Percentiles rank a stretch among this genome's conserved stretches.
These are phyloP conservation scores for Postia placenta DNA, from an alignment of 768 basidiomycete genomes.

Conservation along the genomic window DNA sequence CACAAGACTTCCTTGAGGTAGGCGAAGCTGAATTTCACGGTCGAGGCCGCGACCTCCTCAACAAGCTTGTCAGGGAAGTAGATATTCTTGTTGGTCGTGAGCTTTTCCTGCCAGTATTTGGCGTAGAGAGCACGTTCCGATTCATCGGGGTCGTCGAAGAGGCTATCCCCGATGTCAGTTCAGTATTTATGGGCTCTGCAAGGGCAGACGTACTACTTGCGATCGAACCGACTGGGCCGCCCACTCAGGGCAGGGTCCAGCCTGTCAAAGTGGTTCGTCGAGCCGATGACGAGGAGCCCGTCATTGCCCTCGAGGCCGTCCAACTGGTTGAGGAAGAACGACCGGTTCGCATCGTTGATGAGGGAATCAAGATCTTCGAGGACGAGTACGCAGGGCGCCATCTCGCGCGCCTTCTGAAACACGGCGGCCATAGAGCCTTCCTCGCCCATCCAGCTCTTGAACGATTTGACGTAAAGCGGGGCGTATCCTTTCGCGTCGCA, in stretches of 20 bases:
- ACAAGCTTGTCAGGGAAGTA: constrained; percentile 63
- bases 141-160: constrained; percentile 65
- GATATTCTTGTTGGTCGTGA: constrained; percentile 54
- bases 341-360: constrained; percentile 71
- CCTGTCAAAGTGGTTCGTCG: constrained; percentile 80
- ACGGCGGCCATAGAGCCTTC: constrained; percentile 61
- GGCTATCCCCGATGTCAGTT: constrained; percentile 29
- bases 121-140: constrained; percentile 64
- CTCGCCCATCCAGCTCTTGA: constrained; percentile 60
- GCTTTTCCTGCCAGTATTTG: constrained; percentile 78
- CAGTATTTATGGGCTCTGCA: neutral
- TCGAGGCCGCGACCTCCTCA: constrained; percentile 50
- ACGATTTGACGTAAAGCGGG: constrained; percentile 79
- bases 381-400: constrained; percentile 60
- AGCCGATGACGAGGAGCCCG: constrained; percentile 70
- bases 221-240: constrained; percentile 80
- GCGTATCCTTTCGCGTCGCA: constrained; percentile 56
- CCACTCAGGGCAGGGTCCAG: constrained; percentile 73
- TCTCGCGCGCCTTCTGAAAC: constrained; percentile 67
- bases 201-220: constrained; percentile 62
- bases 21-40: constrained; percentile 74
- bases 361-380: constrained; percentile 73
- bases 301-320: constrained; percentile 79
- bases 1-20: constrained; percentile 90
- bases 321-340: constrained; percentile 84